Evolutionary conservation across 2,329 filamentous ascomycete genomes (phyloP).

Genomic region (Botryotinia narcissicola): DNA sequence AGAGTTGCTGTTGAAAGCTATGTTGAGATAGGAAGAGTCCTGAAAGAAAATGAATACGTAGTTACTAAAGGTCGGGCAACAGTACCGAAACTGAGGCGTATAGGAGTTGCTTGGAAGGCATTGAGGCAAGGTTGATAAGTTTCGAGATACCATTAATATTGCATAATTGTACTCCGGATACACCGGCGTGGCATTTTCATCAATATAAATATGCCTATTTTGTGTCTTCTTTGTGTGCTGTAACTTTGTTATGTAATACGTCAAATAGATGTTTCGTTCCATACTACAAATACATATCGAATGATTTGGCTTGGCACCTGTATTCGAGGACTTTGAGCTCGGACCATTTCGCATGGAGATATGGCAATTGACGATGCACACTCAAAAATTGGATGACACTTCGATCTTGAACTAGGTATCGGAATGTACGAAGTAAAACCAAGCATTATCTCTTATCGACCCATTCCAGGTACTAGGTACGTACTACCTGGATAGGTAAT

Average conservation of each 20-base stretch:
- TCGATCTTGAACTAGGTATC: not conserved
- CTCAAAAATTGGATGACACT: not conserved
- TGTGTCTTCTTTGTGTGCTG: not conserved
- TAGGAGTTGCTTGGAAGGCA: slow-evolving; percentile 58
- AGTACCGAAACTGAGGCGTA: slow-evolving; percentile 46
- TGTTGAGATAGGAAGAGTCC: slow-evolving; percentile 70
- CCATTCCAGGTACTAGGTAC: not conserved
- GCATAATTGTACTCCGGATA: not conserved
- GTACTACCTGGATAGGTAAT: not conserved
- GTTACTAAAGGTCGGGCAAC: slow-evolving; percentile 46
- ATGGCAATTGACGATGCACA: not conserved
- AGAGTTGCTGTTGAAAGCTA: slow-evolving; percentile 71
- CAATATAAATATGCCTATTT: not conserved
- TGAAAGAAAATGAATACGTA: slow-evolving; percentile 44
- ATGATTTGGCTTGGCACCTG: not conserved
- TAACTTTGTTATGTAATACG: not conserved
- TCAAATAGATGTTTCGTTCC: not conserved
- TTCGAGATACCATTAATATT: slow-evolving; percentile 3
- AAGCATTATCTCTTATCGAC: not conserved
- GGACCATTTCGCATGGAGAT: not conserved
- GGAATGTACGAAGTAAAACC: not conserved
- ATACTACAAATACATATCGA: too few relatives aligned
- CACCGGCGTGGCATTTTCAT: not conserved
- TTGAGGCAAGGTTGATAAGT: slow-evolving; percentile 39
- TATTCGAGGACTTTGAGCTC: slow-evolving; percentile 1